Evolutionary conservation across 106 monocot species (phyloP).

Genomic region (Allium fistulosum): DNA sequence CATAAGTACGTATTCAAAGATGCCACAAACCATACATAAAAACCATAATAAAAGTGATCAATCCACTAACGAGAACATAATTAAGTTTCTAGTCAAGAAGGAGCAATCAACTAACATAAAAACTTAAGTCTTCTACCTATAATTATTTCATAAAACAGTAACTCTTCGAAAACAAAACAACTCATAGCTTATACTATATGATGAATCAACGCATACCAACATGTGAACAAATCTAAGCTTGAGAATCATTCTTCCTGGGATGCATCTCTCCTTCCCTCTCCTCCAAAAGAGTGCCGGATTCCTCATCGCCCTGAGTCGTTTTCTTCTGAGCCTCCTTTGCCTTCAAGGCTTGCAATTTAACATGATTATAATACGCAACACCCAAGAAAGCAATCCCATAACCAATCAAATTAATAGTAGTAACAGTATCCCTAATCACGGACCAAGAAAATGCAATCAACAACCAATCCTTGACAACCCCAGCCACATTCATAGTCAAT

Average conservation of each 20-base stretch:
- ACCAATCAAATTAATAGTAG: constrained; percentile 15
- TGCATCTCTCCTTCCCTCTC: not conserved
- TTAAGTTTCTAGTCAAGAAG: too few relatives aligned
- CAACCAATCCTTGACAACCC: constrained; percentile 22
- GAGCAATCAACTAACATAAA: too few relatives aligned
- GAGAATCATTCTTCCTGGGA: not conserved
- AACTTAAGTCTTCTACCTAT: too few relatives aligned
- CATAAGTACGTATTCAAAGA: too few relatives aligned
- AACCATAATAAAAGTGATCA: too few relatives aligned
- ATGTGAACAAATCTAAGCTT: constrained; percentile 2
- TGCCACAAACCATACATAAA: too few relatives aligned
- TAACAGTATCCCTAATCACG: constrained; percentile 17
- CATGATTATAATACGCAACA: constrained; percentile 18
- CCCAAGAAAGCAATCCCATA: constrained; percentile 19
- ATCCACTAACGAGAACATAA: too few relatives aligned
- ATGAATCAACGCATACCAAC: too few relatives aligned
- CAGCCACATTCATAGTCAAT: constrained; percentile 20
- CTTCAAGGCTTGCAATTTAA: constrained; percentile 15
- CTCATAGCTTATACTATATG: too few relatives aligned
- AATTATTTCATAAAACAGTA: too few relatives aligned
- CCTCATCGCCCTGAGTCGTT: not conserved
- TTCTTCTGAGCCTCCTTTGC: constrained; percentile 10
- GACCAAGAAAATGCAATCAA: constrained; percentile 21
- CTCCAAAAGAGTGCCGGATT: not conserved
- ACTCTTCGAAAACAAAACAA: too few relatives aligned